Base-by-base conservation (phyloP, 1,284 basidiomycete species). In the Tranzscheliella williamsii region DNA sequence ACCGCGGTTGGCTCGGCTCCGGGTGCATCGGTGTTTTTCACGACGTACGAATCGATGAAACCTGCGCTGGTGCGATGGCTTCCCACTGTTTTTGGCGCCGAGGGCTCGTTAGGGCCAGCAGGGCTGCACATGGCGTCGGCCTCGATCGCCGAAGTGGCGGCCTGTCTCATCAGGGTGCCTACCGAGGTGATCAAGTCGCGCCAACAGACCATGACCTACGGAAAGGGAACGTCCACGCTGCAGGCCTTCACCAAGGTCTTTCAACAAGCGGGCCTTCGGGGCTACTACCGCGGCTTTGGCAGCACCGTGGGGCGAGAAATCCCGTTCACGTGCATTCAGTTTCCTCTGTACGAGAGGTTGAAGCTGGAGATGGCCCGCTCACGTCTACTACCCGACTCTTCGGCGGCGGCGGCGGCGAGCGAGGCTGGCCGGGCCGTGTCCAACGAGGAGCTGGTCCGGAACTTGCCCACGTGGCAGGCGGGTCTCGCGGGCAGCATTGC, bases 281-380 rank as follows among this genome's bases (percentile, higher is more conserved):
- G 89, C 0, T 86, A 90, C 73, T 90, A 90, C 70, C 81, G 87
- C 46, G 89, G 89, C 0, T 91, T 88, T 69, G 85, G 85, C 1
- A 85, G 85, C 44, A 90, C 88, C 0, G 83, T 91, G 33, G 85
- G 87, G 55, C 80, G 88, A 68, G 89, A 90, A 91, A 91, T 98
- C 31, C 94, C 94, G 0, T 98, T 99, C 81, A 95, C 94, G 1
- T 94, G 91, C 11, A 82, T 99, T 20, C 95, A 99, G 78, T 99
- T 98, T 76, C 95, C 95, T 0, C 79, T 98, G 20, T 99, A 97
- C 74, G 95, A 98, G 80, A 82, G 85, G 30, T 81, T 98, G 60
- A 98, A 98, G 78, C 60, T 67, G 12, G 48, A 55, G 6, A 66
- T 72, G 44, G 54, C 68, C 5, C 45, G 53, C 12, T 61, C 64